These are phyloP conservation scores for Neonectria ditissima DNA, from an alignment of 2,329 filamentous ascomycete species.

Conservation along the genomic window DNA sequence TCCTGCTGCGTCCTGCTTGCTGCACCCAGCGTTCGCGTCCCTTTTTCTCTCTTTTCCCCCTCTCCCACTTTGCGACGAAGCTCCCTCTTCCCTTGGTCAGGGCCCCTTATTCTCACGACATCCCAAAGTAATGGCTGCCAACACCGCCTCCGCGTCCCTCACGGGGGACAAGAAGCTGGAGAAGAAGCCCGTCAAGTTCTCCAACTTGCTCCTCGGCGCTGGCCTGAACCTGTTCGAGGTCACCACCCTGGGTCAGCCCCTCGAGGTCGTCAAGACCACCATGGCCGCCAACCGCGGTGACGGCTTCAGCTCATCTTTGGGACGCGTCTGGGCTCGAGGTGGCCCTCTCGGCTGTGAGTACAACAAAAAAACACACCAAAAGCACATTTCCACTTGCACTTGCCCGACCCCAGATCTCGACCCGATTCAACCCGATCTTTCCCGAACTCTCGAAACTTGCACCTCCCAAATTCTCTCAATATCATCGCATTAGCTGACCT, in stretches of 20 bases:
- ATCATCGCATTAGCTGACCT: constrained; percentile 39
- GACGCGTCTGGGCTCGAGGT: constrained; percentile 92
- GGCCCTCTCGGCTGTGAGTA: constrained; percentile 92
- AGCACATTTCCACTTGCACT: not conserved
- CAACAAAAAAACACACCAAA: too few relatives aligned
- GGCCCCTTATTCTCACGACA: constrained; percentile 71
- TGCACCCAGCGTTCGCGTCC: constrained; percentile 29
- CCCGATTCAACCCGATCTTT: not conserved
- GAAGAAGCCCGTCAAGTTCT: constrained; percentile 99
- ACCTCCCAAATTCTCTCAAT: constrained; percentile 8
- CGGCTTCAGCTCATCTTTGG: constrained; percentile 83
- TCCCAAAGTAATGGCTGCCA: constrained; percentile 72
- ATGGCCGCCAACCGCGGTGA: constrained; percentile 98
- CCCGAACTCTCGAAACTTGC: not conserved
- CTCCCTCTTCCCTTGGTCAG: constrained; percentile 98
- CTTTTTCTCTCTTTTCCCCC: constrained; percentile 30
- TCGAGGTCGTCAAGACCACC: constrained; percentile 99
- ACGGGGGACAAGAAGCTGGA: constrained; percentile 71
- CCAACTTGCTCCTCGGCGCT: constrained; percentile 94
- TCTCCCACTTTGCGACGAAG: constrained; percentile 75
- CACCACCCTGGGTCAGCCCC: constrained; percentile 76
- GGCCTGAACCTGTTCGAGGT: constrained; percentile 97
- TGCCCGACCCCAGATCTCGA: not conserved
- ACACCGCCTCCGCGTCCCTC: constrained; percentile 65
- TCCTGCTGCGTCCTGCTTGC: constrained; percentile 20